phyloP scores from a whole-genome alignment of 306 rosid species.

The Citrullus colocynthis region DNA sequence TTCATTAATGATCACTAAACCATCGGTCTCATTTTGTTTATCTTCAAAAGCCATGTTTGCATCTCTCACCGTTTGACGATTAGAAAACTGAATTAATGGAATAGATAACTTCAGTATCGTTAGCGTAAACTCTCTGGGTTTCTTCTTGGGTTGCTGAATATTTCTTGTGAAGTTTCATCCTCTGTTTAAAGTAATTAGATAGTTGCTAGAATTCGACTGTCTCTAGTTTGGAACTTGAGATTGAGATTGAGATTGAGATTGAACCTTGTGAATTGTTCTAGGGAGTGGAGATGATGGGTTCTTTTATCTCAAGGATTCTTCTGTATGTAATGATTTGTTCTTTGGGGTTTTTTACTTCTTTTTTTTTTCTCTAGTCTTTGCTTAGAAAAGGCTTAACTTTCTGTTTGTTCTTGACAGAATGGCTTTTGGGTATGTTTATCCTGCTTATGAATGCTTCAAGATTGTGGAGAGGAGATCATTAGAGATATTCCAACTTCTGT shows the following conservation, averaged over 20 bases:
- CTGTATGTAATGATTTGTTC: conserved; percentile 9
- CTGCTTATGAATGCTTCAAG: conserved; percentile 34
- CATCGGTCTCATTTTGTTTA: neutral
- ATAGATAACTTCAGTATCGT: neutral
- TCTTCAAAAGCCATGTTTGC: neutral
- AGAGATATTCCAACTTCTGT: conserved; percentile 17
- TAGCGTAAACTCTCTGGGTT: neutral
- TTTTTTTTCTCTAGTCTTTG: too few relatives aligned
- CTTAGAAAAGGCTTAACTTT: neutral
- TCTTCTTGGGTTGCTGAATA: neutral
- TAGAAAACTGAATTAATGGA: neutral
- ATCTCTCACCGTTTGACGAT: neutral
- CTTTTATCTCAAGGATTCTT: conserved; percentile 10
- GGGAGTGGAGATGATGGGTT: conserved; percentile 17
- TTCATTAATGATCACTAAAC: neutral
- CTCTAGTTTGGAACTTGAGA: neutral
- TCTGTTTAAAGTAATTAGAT: neutral
- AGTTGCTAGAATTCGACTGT: neutral
- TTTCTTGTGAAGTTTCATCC: neutral
- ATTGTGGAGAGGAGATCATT: conserved; percentile 16
- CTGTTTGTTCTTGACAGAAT: conserved; percentile 11
- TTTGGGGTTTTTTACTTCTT: neutral
- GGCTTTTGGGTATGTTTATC: conserved; percentile 36
- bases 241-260: neutral
- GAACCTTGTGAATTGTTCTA: neutral